Conservation (phyloP, 495 filamentous ascomycete species). For the Xylaria venustula region DNA sequence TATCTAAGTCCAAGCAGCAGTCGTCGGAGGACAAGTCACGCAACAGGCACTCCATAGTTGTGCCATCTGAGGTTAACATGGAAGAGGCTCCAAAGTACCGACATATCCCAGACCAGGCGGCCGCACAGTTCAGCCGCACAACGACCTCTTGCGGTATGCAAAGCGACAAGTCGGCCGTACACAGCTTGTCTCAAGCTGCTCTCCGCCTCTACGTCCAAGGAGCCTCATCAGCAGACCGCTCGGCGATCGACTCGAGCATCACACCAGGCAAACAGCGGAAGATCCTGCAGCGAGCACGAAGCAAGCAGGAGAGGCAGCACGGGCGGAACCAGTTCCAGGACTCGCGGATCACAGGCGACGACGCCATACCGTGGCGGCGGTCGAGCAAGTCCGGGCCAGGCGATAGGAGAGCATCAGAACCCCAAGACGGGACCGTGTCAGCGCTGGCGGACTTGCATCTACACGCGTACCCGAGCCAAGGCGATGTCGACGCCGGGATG, state of each 20-base stretch:
- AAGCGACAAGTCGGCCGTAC: constrained; percentile 26
- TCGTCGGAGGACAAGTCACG: constrained; percentile 21
- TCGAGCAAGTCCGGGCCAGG: not conserved
- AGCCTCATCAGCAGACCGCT: constrained; percentile 12
- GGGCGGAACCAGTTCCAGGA: constrained; percentile 23
- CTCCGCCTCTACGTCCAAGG: constrained; percentile 33
- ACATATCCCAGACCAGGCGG: constrained; percentile 47
- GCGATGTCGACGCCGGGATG: not conserved
- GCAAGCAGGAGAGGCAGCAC: constrained; percentile 16
- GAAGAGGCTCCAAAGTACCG: constrained; percentile 15
- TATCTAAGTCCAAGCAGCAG: constrained; percentile 17
- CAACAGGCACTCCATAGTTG: constrained; percentile 8
- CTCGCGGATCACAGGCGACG: not conserved
- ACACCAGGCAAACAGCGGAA: constrained; percentile 19
- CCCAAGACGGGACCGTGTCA: not conserved
- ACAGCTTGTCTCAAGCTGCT: constrained; percentile 40
- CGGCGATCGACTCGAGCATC: constrained; percentile 7
- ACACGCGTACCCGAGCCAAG: not conserved
- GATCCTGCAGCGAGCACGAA: constrained; percentile 19
- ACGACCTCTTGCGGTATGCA: constrained; percentile 41
- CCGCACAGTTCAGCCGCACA: constrained; percentile 48
- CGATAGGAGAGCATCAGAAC: not conserved
- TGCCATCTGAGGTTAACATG: constrained; percentile 1
- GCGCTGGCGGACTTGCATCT: constrained; percentile 10
- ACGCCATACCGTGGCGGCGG: not conserved